Evolutionary conservation across 257 asterid species (phyloP), one percentile per base, ranked within the genome.

Genomic region (Prunella vulgaris): DNA sequence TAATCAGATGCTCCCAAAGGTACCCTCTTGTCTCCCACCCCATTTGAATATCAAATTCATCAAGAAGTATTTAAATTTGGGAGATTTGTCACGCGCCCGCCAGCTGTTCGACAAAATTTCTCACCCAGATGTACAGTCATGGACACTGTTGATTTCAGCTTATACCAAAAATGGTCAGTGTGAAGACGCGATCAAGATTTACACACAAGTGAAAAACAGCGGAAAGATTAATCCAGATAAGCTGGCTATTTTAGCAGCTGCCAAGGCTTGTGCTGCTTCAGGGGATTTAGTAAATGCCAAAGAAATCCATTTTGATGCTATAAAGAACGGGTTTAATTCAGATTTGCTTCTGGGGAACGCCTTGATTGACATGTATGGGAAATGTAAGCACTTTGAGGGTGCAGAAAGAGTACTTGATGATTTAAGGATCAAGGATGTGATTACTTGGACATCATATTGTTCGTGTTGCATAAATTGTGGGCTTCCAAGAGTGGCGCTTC

Each of bases 361-460:
- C 7, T 53, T 88, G 68, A 80, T 88, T 79, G 86, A 86, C 71
- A 84, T 86, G 93, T 86, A 78, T 71, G 91, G 87, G 51, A 88
- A 86, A 84, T 86, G 96, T 51, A 83, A 76, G 79, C 65, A 68
- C 61, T 67, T 51, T 66, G 80, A 79, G 44, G 96, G 96, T 40
- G 96, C 88, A 18, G 82, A 77, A 51, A 72, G 60, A 59, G 89
- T 88, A 67, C 83, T 86, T 57, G 60, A 64, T 48, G 77, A 57
- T 54, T 67, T 88, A 73, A 56, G 33, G 70, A 65, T 69, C 28
- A 86, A 76, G 75, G 93, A 88, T 78, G 93, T 86, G 60, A 83
- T 88, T 65, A 76, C 96, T 30, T 88, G 93, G 90, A 88, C 96
- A 0, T 84, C 93, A 4, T 84, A 84, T 78, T 84, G 93, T 72